A percentile compares a stretch with the other conserved stretches of the same genome.
phyloP scores from a whole-genome alignment of 139 green algal species.

The Volvox africanus region DNA sequence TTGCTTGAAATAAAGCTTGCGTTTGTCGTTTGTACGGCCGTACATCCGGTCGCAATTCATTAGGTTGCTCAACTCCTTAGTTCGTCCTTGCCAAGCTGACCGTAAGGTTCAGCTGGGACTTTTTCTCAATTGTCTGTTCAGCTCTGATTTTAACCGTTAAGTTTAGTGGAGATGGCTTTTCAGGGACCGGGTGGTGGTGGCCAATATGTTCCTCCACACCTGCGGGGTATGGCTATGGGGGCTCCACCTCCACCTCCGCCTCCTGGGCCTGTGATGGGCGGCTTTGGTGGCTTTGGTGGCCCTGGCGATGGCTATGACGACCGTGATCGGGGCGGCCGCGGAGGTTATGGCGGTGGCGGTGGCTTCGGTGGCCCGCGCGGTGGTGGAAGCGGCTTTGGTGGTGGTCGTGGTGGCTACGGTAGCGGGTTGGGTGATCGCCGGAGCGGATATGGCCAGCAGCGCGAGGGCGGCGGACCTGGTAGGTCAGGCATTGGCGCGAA shows the following conservation, averaged over 20 bases:
- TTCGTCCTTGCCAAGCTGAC: constrained; percentile 12
- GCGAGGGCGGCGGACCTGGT: background rate
- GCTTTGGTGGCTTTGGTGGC: constrained; percentile 14
- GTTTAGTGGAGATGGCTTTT: constrained; percentile 31
- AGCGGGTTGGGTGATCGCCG: constrained; percentile 49
- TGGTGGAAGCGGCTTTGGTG: constrained; percentile 47
- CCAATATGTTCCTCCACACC: constrained; percentile 86
- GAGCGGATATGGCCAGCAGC: background rate
- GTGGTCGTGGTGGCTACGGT: constrained; percentile 58
- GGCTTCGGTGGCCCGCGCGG: constrained; percentile 45
- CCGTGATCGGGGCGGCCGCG: background rate
- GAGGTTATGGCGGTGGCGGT: constrained; percentile 49
- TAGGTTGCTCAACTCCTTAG: background rate
- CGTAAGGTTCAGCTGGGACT: constrained; percentile 30
- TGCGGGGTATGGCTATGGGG: constrained; percentile 62
- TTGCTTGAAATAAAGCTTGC: background rate
- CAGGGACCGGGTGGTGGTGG: constrained; percentile 34
- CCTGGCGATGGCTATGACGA: background rate
- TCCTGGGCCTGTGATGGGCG: background rate
- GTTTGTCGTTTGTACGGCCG: background rate
- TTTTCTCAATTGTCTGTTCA: background rate
- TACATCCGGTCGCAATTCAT: background rate
- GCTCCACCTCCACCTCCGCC: constrained; percentile 54
- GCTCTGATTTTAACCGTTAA: background rate
- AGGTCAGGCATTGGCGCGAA: background rate